Evolutionary conservation across 2,329 filamentous ascomycete species (phyloP), one percentile per base, ranked within the genome.

Genomic region (Aureobasidium sp.): DNA sequence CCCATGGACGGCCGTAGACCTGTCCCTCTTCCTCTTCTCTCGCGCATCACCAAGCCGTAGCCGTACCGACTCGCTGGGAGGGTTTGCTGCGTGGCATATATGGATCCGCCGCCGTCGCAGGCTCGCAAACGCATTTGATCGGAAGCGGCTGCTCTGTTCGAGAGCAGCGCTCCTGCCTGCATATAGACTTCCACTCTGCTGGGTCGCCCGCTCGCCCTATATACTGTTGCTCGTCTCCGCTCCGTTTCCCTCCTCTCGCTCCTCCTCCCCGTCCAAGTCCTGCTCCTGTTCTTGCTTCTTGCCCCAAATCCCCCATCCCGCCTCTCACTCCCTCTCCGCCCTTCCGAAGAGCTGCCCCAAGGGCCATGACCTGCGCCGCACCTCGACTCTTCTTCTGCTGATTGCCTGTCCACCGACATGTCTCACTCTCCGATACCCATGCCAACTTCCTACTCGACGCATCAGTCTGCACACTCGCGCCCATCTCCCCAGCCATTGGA

Each of bases 111-210:
- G 35, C 19, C 27, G 31, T 37, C 47, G 47, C 47, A 17, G 33
- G 15, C 31, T 53, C 49, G 49, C 49, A 53, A 38, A 33, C 31
- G 21, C 33, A 53, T 27, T 53, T 40, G 49, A 53, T 53, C 49
- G 8, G 49, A 53, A 40, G 49, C 49, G 49, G 49, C 49, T 53
- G 49, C 49, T 53, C 49, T 53, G 49, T 53, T 53, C 46, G 46
- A 50, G 46, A 35, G 46, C 46, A 50, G 46, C 46, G 29, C 46
- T 50, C 47, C 35, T 53, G 35, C 49, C 35, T 53, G 49, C 49
- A 53, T 53, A 53, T 53, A 53, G 37, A 55, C 51, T 55, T 42
- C 38, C 51, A 33, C 51, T 43, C 38, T 55, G 51, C 51, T 55
- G 37, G 35, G 51, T 55, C 49, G 49, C 35, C 21, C 38, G 5